Evolutionary conservation across 2,329 filamentous ascomycete genomes (phyloP), one percentile per base, ranked within the genome.

Genomic region (Cercospora zeina): DNA sequence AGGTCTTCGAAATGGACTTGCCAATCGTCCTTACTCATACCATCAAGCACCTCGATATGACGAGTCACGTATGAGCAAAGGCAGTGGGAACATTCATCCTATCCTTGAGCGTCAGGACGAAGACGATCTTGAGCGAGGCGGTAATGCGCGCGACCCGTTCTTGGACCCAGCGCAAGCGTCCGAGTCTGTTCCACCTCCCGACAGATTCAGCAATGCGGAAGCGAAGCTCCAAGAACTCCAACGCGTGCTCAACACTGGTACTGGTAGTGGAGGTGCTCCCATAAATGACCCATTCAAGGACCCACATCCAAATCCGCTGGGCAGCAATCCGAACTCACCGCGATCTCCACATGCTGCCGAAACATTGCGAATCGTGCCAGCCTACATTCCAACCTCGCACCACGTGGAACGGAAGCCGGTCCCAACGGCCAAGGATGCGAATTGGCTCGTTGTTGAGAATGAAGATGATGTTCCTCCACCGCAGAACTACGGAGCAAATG

Each of bases 1-100:
- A 54, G 80, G 80, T 0, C 67, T 82, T 19, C 72, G 80, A 47
- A 77, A 78, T 54, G 77, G 74, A 58, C 61, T 78, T 6, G 70
- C 72, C 10, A 73, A 72, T 45, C 75, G 71, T 54, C 70, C 70
- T 30, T 76, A 77, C 50, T 69, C 69, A 34, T 76, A 76, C 56
- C 77, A 76, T 50, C 68, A 72, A 14, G 68, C 75, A 3, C 75
- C 77, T 19, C 73, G 75, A 49, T 82, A 81, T 67, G 80, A 83
- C 33, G 81, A 83, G 55, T 77, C 75, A 47, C 77, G 82, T 55
- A 74, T 79, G 33, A 80, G 76, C 61, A 78, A 81, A 16, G 79
- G 79, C 7, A 80, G 82, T 33, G 81, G 81, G 2, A 62, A 62
- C 30, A 69, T 69, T 10, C 67, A 69, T 56, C 67, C 67, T 3